A percentile compares a stretch with the other conserved stretches of the same genome.
phyloP scores from a whole-genome alignment of 768 basidiomycete species.

The Termitomyces sp. region DNA sequence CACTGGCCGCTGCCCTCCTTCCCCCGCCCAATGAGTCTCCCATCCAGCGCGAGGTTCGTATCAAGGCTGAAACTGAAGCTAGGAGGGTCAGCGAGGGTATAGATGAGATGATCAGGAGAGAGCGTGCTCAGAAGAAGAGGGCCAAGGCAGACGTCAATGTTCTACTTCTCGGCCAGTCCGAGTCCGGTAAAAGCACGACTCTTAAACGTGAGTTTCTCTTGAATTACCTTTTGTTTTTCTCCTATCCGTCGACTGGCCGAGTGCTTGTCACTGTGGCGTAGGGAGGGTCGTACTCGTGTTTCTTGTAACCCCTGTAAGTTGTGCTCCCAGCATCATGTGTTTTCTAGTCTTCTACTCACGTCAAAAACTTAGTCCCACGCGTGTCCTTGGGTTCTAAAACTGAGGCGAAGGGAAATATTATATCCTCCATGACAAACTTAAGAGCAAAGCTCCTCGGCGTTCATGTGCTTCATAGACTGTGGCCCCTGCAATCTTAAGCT shows the following conservation, averaged over 20 bases:
- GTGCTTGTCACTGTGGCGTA: neutral
- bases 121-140: conserved; percentile 58
- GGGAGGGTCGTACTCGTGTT: neutral
- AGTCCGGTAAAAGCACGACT: conserved; percentile 87
- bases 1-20: conserved; percentile 60
- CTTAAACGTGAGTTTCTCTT: conserved; percentile 70
- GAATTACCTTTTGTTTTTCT: neutral
- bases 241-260: neutral
- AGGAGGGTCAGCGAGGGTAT: conserved; percentile 73
- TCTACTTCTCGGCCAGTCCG: conserved; percentile 81
- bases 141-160: conserved; percentile 66
- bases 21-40: conserved; percentile 74
- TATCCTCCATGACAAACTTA: neutral
- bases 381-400: conserved; percentile 1
- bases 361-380: conserved; percentile 12
- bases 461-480: neutral
- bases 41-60: conserved; percentile 59
- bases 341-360: conserved; percentile 12
- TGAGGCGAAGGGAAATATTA: neutral
- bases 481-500: neutral
- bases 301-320: conserved; percentile 12
- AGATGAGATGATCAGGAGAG: conserved; percentile 72
- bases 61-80: conserved; percentile 67
- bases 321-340: conserved; percentile 5
- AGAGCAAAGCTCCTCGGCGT: neutral